Conservation (phyloP, 345 rosid genomes). For the Chamaenerion angustifolium region DNA sequence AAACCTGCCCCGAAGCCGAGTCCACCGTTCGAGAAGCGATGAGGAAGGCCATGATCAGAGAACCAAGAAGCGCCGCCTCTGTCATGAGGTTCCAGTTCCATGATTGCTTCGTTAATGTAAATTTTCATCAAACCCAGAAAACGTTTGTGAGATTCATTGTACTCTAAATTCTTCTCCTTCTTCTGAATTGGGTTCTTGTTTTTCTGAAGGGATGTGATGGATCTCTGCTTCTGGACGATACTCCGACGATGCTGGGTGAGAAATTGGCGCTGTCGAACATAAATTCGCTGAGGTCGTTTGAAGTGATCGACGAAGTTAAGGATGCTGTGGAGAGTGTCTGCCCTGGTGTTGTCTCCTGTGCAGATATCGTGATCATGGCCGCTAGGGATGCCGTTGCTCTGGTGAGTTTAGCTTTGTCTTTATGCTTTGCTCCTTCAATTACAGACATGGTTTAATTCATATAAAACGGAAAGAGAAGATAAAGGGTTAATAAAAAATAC, state of each 20-base stretch:
- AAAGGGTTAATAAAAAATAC: no score
- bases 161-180: neutral
- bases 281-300: conserved; percentile 65
- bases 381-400: conserved; percentile 80
- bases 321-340: conserved; percentile 60
- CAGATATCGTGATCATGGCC: conserved; percentile 82
- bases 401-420: conserved; percentile 32
- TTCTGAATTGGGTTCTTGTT: neutral
- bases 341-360: conserved; percentile 76
- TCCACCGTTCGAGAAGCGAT: conserved; percentile 40
- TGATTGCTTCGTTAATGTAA: conserved; percentile 89
- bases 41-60: conserved; percentile 44
- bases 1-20: conserved; percentile 75
- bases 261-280: conserved; percentile 72
- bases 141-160: neutral
- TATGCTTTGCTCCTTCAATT: no score
- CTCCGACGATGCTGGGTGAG: conserved; percentile 65
- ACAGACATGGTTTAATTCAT: neutral
- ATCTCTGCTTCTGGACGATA: conserved; percentile 74
- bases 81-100: conserved; percentile 97
- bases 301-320: conserved; percentile 61
- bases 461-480: no score
- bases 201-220: conserved; percentile 64
- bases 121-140: no score
- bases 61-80: conserved; percentile 74